Evolutionary conservation across 2,329 filamentous ascomycete species (phyloP), one percentile per base, ranked within the genome.

Genomic region (Harringtonia aguacate): DNA sequence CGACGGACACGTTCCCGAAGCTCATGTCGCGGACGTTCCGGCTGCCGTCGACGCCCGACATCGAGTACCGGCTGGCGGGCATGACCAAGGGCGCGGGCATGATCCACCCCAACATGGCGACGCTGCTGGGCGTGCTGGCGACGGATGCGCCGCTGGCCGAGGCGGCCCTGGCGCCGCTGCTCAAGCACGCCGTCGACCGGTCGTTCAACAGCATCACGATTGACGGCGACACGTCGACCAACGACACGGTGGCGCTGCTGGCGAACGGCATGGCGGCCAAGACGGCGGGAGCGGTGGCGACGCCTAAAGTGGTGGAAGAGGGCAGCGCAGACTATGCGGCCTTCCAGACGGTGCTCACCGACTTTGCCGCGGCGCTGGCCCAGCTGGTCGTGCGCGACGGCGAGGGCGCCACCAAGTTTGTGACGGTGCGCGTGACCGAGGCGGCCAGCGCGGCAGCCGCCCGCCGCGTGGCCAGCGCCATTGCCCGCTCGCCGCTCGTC

Each of bases 81-180:
- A 94, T 94, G 79, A 94, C 90, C 57, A 98, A 98, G 69, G 92
- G 92, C 46, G 92, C 92, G 6, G 92, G 92, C 58, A 98, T 98
- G 92, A 95, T 98, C 61, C 89, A 95, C 59, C 92, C 92, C 39
- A 97, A 98, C 69, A 95, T 98, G 89, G 92, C 88, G 27, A 98
- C 92, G 1, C 76, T 97, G 29, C 79, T 98, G 30, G 88, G 86
- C 43, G 84, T 97, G 48, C 75, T 97, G 56, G 88, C 86, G 56
- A 98, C 92, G 14, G 92, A 98, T 55, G 90, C 84, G 1, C 84
- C 88, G 27, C 77, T 97, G 56, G 72, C 79, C 0, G 71, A 84
- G 4, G 59, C 64, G 1, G 73, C 83, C 10, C 76, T 95, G 47
- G 77, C 80, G 39, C 63, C 72, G 0, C 72, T 92, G 14, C 80